A percentile compares a stretch with the other conserved stretches of the same genome.
These are phyloP conservation scores for Phylloporus sp. DNA, from an alignment of 768 basidiomycete species.

Conservation along the genomic window DNA sequence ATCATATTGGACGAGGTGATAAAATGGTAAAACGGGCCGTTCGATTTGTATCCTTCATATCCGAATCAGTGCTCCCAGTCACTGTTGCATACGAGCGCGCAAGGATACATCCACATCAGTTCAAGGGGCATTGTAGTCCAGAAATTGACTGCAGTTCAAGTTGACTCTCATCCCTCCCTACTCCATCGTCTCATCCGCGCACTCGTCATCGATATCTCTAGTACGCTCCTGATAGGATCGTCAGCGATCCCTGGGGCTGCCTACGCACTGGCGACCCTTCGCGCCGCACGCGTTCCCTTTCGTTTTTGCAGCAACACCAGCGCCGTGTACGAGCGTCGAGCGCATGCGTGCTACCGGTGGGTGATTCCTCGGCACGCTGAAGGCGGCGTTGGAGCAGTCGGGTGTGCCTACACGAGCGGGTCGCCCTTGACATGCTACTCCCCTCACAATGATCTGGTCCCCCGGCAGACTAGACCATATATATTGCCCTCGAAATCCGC, in stretches of 20 bases:
- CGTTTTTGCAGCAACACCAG: constrained; percentile 66
- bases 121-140: too few relatives aligned
- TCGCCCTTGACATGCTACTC: not conserved
- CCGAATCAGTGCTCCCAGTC: too few relatives aligned
- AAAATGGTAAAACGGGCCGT: too few relatives aligned
- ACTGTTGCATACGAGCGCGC: too few relatives aligned
- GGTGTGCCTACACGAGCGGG: constrained; percentile 25
- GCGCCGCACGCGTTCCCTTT: constrained; percentile 36
- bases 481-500: constrained; percentile 52
- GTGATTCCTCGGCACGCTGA: constrained; percentile 61
- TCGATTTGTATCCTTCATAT: too few relatives aligned
- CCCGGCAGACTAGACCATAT: constrained; percentile 44
- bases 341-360: constrained; percentile 48
- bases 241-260: constrained; percentile 44
- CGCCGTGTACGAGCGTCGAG: constrained; percentile 36
- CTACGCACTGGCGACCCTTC: constrained; percentile 25
- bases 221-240: constrained; percentile 55
- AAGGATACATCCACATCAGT: too few relatives aligned
- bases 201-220: constrained; percentile 62
- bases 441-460: too few relatives aligned
- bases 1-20: too few relatives aligned
- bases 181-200: constrained; percentile 34
- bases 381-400: constrained; percentile 37
- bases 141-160: too few relatives aligned
- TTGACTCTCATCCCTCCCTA: too few relatives aligned